A percentile compares a stretch with the other conserved stretches of the same genome.
Conservation (phyloP, 306 rosid genomes). For the Astragalus membranaceus region DNA sequence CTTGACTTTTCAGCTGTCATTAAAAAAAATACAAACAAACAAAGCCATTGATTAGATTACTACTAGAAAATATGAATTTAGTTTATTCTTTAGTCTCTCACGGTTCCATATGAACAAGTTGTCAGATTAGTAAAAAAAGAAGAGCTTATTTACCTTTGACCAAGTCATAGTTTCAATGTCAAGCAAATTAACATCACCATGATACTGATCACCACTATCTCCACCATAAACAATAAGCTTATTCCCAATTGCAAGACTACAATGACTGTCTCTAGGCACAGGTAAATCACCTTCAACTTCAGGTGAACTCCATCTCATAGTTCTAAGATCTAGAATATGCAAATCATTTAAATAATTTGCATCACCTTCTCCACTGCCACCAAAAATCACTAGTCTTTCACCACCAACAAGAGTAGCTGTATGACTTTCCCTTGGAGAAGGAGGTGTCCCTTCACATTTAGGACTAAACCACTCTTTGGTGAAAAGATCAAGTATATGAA, state of each 20-base stretch:
- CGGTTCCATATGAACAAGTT: background rate
- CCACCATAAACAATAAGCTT: conserved; percentile 89
- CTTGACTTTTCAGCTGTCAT: conserved; percentile 71
- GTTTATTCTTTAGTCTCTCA: background rate
- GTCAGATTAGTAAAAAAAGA: background rate
- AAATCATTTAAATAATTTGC: conserved; percentile 80
- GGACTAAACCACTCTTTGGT: conserved; percentile 72
- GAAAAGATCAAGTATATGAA: conserved; percentile 57
- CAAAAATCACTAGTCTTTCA: conserved; percentile 68
- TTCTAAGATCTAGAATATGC: conserved; percentile 64
- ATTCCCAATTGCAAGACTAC: conserved; percentile 60
- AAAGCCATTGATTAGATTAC: background rate
- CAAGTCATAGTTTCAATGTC: conserved; percentile 80
- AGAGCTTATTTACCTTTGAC: conserved; percentile 53
- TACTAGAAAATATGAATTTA: background rate
- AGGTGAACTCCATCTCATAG: conserved; percentile 73
- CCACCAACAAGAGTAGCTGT: conserved; percentile 67
- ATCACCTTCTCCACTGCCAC: conserved; percentile 96
- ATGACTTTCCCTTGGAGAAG: conserved; percentile 92
- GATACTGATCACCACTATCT: conserved; percentile 82
- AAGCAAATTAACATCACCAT: conserved; percentile 69
- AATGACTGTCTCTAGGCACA: conserved; percentile 89
- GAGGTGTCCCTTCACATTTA: conserved; percentile 66
- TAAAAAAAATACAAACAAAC: conserved; percentile 15
- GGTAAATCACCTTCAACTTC: conserved; percentile 72